Percentiles rank a stretch among this genome's conserved stretches.
Conservation (phyloP, 768 basidiomycete species). For the Rhodotorula diobovata region DNA sequence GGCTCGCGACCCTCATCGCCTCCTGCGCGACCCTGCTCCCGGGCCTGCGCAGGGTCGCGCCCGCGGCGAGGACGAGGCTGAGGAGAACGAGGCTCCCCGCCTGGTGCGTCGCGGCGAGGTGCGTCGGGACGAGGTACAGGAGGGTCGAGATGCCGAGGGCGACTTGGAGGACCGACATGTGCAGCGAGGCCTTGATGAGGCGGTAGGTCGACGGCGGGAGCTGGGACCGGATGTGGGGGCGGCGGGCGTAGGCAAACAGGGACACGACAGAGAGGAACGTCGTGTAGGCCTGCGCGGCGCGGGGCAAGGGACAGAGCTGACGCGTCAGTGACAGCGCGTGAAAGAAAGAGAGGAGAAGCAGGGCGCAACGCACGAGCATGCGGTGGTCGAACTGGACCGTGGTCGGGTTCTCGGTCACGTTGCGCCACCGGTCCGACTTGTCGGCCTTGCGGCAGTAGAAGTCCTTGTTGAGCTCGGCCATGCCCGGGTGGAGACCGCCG, state of each 20-base stretch:
- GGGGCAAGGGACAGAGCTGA: background rate
- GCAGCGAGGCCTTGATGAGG: constrained; percentile 60
- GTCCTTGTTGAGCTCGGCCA: constrained; percentile 71
- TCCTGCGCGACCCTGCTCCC: constrained; percentile 7
- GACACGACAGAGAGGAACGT: constrained; percentile 68
- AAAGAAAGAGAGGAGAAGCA: background rate
- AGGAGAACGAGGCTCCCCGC: constrained; percentile 86
- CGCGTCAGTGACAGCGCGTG: background rate
- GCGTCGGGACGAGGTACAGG: constrained; percentile 85
- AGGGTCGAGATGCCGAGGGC: constrained; percentile 71
- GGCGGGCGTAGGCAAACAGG: constrained; percentile 59
- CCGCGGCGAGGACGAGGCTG: constrained; percentile 66
- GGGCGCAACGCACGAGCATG: constrained; percentile 57
- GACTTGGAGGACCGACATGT: constrained; percentile 61
- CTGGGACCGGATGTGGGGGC: constrained; percentile 33
- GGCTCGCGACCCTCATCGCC: background rate
- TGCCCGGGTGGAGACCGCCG: constrained; percentile 65
- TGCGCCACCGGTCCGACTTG: constrained; percentile 77
- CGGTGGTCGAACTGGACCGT: constrained; percentile 98
- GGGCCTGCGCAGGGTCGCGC: constrained; percentile 33
- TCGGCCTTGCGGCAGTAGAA: constrained; percentile 67
- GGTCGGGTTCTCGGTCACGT: constrained; percentile 93
- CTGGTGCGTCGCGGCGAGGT: constrained; percentile 88
- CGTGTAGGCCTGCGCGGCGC: constrained; percentile 74
- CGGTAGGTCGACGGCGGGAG: constrained; percentile 35